phyloP scores from a whole-genome alignment of 1,284 basidiomycete genomes.

The Heterobasidion irregulare region DNA sequence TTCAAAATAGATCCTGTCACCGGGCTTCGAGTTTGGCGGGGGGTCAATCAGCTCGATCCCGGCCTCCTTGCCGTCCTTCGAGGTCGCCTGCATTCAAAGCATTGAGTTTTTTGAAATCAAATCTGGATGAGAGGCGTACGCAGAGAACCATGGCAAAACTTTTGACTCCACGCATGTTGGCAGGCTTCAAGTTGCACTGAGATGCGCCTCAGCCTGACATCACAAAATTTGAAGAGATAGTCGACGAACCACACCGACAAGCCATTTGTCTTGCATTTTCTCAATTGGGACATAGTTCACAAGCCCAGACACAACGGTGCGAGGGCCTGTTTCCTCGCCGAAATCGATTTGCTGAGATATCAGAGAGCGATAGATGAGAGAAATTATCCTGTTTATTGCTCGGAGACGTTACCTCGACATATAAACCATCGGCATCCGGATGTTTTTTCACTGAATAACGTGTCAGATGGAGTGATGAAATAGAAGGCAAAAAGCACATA shows the following conservation, averaged over 20 bases:
- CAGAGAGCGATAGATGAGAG: conserved; percentile 2
- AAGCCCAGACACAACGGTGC: conserved; percentile 91
- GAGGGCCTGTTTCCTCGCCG: conserved; percentile 86
- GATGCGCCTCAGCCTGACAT: conserved; percentile 1
- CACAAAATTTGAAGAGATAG: neutral
- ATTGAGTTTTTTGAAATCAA: neutral
- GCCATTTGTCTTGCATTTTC: conserved; percentile 78
- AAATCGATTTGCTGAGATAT: conserved; percentile 79
- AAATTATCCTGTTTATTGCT: neutral
- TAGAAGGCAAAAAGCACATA: conserved; percentile 27
- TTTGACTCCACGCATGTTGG: conserved; percentile 92
- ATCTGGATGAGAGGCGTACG: conserved; percentile 34
- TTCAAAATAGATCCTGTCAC: conserved; percentile 91
- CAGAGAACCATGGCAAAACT: conserved; percentile 95
- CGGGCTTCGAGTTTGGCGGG: conserved; percentile 79
- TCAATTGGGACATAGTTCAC: conserved; percentile 95
- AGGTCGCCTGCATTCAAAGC: conserved; percentile 55
- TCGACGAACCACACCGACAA: conserved; percentile 75
- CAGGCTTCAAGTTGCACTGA: conserved; percentile 92
- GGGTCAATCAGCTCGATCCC: conserved; percentile 91
- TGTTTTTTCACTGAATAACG: conserved; percentile 72
- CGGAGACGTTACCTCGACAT: conserved; percentile 61
- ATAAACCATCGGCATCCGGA: conserved; percentile 89
- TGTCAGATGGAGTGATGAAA: neutral
- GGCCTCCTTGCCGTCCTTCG: conserved; percentile 81